Conservation (phyloP, 768 basidiomycete species). For the Fibroporia radiculosa region DNA sequence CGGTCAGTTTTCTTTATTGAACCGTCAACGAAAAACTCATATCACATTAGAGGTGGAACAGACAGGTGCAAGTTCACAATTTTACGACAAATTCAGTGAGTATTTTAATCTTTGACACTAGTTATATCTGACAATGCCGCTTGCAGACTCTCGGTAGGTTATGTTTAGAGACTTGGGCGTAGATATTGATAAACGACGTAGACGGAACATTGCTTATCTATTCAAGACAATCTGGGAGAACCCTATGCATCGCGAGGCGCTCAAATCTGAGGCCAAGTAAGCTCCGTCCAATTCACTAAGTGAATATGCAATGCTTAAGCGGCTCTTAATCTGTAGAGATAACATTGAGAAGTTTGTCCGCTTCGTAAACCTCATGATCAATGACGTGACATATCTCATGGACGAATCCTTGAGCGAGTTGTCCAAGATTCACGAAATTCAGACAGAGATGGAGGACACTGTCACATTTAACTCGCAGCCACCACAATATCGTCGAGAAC, state of each 20-base stretch:
- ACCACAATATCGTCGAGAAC: conserved; percentile 72
- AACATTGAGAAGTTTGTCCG: conserved; percentile 90
- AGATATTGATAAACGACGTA: conserved; percentile 23
- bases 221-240: conserved; percentile 91
- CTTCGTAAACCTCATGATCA: conserved; percentile 97
- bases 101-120: conserved; percentile 30
- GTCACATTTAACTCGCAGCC: conserved; percentile 62
- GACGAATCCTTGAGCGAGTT: conserved; percentile 91
- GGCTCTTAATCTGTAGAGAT: too few relatives aligned
- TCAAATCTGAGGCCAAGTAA: conserved; percentile 73
- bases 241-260: conserved; percentile 77
- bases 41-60: conserved; percentile 77
- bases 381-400: conserved; percentile 97
- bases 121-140: conserved; percentile 23
- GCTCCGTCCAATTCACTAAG: conserved; percentile 11
- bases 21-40: too few relatives aligned
- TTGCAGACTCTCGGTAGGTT: conserved; percentile 2
- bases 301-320: too few relatives aligned
- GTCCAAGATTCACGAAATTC: conserved; percentile 80
- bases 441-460: conserved; percentile 75
- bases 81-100: conserved; percentile 96
- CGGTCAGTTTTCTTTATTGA: conserved; percentile 38
- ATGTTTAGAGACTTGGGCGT: too few relatives aligned
- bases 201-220: conserved; percentile 82
- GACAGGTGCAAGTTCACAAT: conserved; percentile 96